A percentile compares a stretch with the other conserved stretches of the same genome.
These are phyloP conservation scores for Beverwykella pulmonaria DNA, from an alignment of 495 filamentous ascomycete genomes.

Conservation along the genomic window DNA sequence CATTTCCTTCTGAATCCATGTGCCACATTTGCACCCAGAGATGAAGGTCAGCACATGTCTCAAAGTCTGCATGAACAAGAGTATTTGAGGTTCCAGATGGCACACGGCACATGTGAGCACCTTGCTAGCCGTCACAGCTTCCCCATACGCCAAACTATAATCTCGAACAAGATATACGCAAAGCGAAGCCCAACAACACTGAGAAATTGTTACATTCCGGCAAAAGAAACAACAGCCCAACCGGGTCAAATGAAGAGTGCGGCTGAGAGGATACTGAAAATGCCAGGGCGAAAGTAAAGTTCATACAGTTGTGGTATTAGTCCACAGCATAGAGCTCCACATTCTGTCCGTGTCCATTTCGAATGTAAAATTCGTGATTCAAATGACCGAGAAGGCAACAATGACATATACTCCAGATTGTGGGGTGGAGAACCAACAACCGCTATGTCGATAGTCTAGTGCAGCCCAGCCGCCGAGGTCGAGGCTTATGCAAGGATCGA, in stretches of 20 bases:
- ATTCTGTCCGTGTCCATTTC: too few species aligned
- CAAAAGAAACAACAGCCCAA: too few species aligned
- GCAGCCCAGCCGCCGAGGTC: not conserved
- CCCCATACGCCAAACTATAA: not conserved
- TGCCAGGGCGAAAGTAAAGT: too few species aligned
- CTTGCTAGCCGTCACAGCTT: not conserved
- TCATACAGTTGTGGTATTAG: too few species aligned
- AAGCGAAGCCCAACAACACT: not conserved
- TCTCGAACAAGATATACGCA: not conserved
- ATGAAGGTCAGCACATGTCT: too few species aligned
- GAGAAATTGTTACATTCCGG: too few species aligned
- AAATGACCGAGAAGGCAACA: too few species aligned
- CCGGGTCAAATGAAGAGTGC: not conserved
- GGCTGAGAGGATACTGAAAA: not conserved
- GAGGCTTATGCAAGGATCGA: not conserved
- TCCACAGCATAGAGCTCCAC: too few species aligned
- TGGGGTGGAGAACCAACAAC: not conserved
- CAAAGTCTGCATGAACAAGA: too few species aligned
- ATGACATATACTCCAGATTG: not conserved
- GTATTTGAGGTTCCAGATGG: too few species aligned
- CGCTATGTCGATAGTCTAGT: not conserved
- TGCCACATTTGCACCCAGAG: too few species aligned
- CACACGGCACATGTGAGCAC: not conserved
- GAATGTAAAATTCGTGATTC: not conserved
- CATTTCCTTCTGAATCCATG: too few species aligned